Percentiles rank a stretch among this genome's conserved stretches.
Evolutionary conservation across 179 eudicot genomes (phyloP).

Genomic region (Amaranthus tricolor): DNA sequence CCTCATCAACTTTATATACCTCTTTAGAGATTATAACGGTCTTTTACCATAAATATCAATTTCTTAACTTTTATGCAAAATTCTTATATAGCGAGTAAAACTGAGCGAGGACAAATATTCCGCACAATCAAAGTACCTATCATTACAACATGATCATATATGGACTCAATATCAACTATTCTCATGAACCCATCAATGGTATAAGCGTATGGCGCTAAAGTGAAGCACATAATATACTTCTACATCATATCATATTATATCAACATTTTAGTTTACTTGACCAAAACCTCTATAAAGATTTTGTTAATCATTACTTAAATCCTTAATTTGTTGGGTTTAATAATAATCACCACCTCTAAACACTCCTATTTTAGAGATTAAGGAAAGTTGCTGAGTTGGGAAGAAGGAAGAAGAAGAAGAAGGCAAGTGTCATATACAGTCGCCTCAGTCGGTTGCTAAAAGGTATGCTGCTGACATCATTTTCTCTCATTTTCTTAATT

Average conservation of each 20-base stretch:
- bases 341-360: background rate
- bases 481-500: slow-evolving; percentile 3
- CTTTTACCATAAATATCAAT: no score
- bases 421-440: slow-evolving; percentile 20
- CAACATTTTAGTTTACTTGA: background rate
- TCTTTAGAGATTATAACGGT: no score
- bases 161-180: no score
- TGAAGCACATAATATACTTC: background rate
- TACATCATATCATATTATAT: background rate
- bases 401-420: slow-evolving; percentile 6
- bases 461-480: slow-evolving; percentile 11
- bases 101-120: no score
- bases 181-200: no score
- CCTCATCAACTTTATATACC: no score
- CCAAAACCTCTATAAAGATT: background rate
- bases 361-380: background rate
- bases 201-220: background rate
- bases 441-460: slow-evolving; percentile 7
- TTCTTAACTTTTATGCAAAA: no score
- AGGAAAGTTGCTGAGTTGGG: background rate
- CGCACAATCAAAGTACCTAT: no score
- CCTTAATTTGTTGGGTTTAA: background rate
- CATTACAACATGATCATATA: no score
- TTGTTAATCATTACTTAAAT: slow-evolving; percentile 8
- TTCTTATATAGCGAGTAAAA: no score